These are phyloP conservation scores for Camillea tinctor DNA, from an alignment of 2,329 filamentous ascomycete genomes.

Conservation along the genomic window DNA sequence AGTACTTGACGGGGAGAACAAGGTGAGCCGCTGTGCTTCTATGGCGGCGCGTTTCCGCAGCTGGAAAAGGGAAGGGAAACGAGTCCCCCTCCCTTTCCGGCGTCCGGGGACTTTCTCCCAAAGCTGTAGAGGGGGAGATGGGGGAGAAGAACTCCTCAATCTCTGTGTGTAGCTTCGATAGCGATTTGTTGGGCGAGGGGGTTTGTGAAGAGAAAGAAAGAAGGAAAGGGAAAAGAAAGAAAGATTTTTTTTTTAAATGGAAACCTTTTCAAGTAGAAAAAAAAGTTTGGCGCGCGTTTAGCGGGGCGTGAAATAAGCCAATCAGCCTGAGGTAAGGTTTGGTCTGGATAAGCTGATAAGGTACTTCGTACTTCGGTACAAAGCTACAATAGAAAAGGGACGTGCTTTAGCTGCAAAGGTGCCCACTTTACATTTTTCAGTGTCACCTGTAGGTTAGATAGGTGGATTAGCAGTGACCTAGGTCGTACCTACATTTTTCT, in stretches of 20 bases:
- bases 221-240: conserved; percentile 19
- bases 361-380: too few relatives aligned
- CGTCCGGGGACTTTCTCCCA: conserved; percentile 99
- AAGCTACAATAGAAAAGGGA: too few relatives aligned
- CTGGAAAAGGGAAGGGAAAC: conserved; percentile 15
- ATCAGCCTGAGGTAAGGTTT: too few relatives aligned
- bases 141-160: conserved; percentile 50
- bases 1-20: conserved; percentile 57
- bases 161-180: conserved; percentile 97
- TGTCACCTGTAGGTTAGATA: too few relatives aligned
- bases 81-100: conserved; percentile 17
- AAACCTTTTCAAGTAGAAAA: too few relatives aligned
- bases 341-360: too few relatives aligned
- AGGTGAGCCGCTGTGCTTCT: conserved; percentile 93
- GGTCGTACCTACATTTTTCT: too few relatives aligned
- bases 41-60: conserved; percentile 99
- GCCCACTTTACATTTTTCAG: too few relatives aligned
- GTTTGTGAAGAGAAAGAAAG: conserved; percentile 47
- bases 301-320: too few relatives aligned
- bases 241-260: conserved; percentile 13
- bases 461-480: too few relatives aligned
- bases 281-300: too few relatives aligned
- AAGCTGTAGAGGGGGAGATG: conserved; percentile 60
- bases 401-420: too few relatives aligned
- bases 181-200: conserved; percentile 99